Base-by-base conservation (phyloP, 2,329 filamentous ascomycete genomes). In the Herpotrichia juniperi region DNA sequence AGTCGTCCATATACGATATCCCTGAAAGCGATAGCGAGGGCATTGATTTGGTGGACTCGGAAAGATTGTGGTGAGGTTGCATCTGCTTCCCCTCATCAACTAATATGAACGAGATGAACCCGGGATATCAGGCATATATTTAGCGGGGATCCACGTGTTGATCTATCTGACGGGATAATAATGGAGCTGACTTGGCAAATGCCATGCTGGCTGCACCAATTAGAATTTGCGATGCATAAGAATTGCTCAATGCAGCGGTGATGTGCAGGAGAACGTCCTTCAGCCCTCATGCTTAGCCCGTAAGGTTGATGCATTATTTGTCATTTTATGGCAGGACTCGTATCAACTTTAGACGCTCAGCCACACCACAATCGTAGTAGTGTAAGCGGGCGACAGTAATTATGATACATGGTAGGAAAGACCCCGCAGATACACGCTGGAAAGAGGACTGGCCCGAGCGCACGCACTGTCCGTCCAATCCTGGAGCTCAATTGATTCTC, bases 31-130 rank as follows among this genome's bases (percentile, higher is more conserved):
- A 59, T 46, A 47, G 50, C 21, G 58, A 56, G 28, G 49, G 50
- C 30, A 48, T 63, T 24, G 51, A 63, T 51, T 43, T 61, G 48
- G 57, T 66, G 26, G 55, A 63, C 48, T 49, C 47, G 21, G 50
- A 65, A 28, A 56, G 50, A 17, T 46, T 56, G 40, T 52, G 24
- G 42, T 59, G 48, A 59, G 37, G 37, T 40, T 25, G 37, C 42
- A 31, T 44, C 30, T 44, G 11, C 37, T 40, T 39, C 25, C 14
- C 14, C 37, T 40, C 34, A 22, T n/a, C 37, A n/a, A n/a, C n/a
- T 21, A 40, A 40, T 24, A 40, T 40, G 37, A 24, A 24, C 37
- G 19, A 40, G n/a, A 40, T 21, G 37, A 40, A 22, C 37, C 3
- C 14, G 5, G 37, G 37, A 4, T 3, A n/a, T 40, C 19, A 40